Base-by-base conservation (phyloP, 345 rosid species). In the Ricinus communis region DNA sequence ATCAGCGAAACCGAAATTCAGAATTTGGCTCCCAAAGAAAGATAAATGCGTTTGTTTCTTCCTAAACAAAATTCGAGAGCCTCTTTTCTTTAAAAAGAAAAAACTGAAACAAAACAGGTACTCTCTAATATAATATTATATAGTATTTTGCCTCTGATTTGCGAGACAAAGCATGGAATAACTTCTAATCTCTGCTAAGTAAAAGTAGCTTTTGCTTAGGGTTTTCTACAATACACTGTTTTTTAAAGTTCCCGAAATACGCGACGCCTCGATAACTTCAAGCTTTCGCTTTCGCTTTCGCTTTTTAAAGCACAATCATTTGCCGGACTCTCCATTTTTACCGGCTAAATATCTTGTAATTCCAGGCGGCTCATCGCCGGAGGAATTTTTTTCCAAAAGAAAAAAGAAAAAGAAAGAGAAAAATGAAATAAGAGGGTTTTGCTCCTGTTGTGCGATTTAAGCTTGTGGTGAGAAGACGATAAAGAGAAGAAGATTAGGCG, bases 111-210 rank as follows among this genome's bases (percentile, higher is more conserved):
- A 76, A 41, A 58, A 62, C 43, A 76, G 36, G 21, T 2, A 62
- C 51, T 62, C 68, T 53, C 33, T 25, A 60, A 38, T 73, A 33
- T 65, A 77, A 36, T 74, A 72, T 74, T 69, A 69, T 70, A 72
- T 76, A 75, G 40, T 72, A 69, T 47, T 50, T 67, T 60, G 78
- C 64, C 75, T 77, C 76, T 59, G 80, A 76, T 82, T 76, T 70
- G 79, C 74, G 7, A 79, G 78, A 84, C 72, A 75, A 81, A 84
- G 75, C 72, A 77, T 73, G 78, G 91, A 84, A 91, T 89, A 83
- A 83, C 93, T 89, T 89, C 71, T 54, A 74, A 87, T 80, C 83
- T 73, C 82, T 57, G 84, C 85, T 30, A 86, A 79, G 80, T 54
- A 68, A 82, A 71, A 67, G 78, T 80, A 38, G 54, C 70, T 64